These are phyloP conservation scores for Stenocarpella maydis DNA, from an alignment of 2,329 filamentous ascomycete species.

Conservation along the genomic window DNA sequence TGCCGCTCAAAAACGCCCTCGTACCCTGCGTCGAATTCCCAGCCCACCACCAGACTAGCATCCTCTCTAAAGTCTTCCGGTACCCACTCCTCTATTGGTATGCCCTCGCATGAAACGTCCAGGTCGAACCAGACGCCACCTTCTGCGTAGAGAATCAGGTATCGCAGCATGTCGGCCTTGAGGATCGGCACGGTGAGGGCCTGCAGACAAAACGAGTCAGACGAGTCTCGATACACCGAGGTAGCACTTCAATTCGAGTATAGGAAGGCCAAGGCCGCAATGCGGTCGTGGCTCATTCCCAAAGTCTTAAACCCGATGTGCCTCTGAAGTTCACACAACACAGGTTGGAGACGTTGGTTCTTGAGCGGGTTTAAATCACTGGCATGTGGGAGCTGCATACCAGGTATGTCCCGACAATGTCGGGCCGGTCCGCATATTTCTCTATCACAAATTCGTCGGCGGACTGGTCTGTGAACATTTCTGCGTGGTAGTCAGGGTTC, in stretches of 20 bases:
- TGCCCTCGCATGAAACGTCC: constrained; percentile 47
- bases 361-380: too few species aligned
- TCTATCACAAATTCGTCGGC: constrained; percentile 66
- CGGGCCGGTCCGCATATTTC: constrained; percentile 49
- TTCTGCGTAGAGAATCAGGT: constrained; percentile 76
- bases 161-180: constrained; percentile 73
- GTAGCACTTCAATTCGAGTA: too few species aligned
- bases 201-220: too few species aligned
- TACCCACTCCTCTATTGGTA: constrained; percentile 47
- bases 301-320: too few species aligned
- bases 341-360: too few species aligned
- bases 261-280: too few species aligned
- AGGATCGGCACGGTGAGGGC: constrained; percentile 49
- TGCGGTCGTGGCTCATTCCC: too few species aligned
- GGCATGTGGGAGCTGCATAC: too few species aligned
- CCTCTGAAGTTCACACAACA: too few species aligned
- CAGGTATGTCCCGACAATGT: constrained; percentile 39
- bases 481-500: constrained; percentile 40
- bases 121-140: constrained; percentile 76
- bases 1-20: constrained; percentile 33
- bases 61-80: constrained; percentile 36
- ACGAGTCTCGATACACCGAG: too few species aligned
- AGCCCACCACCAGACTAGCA: constrained; percentile 40
- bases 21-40: constrained; percentile 41
- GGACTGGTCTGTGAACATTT: constrained; percentile 42